Percentiles rank a stretch among this genome's conserved stretches.
Conservation (phyloP, 2,329 filamentous ascomycete species). For the Blastomyces emzantsi region DNA sequence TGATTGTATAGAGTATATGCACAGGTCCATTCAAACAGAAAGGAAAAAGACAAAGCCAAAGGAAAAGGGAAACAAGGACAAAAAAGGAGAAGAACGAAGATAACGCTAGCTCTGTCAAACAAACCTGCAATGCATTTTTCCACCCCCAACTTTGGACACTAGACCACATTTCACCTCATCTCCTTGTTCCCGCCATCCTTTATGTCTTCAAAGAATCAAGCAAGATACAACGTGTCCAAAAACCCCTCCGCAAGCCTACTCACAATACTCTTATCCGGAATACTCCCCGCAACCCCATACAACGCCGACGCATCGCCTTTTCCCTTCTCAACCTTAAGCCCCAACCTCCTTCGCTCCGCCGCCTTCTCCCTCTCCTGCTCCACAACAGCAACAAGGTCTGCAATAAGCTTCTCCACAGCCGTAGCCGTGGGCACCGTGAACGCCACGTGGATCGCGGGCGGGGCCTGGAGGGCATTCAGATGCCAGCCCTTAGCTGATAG, state of each 20-base stretch:
- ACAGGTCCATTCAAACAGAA: not conserved
- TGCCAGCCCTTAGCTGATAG: slow-evolving; percentile 87
- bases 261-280: slow-evolving; percentile 94
- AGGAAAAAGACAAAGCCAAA: no score
- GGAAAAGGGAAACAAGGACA: not conserved
- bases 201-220: slow-evolving; percentile 7
- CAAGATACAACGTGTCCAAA: slow-evolving; percentile 70
- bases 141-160: not conserved
- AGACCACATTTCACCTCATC: not conserved
- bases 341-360: slow-evolving; percentile 55
- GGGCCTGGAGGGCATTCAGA: slow-evolving; percentile 84
- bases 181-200: not conserved
- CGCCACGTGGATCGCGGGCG: slow-evolving; percentile 86
- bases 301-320: slow-evolving; percentile 69
- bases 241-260: slow-evolving; percentile 85
- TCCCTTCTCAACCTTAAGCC: slow-evolving; percentile 45
- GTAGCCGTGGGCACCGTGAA: slow-evolving; percentile 80
- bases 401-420: slow-evolving; percentile 68
- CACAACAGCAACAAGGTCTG: slow-evolving; percentile 54
- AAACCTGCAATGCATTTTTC: not conserved
- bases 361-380: slow-evolving; percentile 71
- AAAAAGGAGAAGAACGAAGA: not conserved
- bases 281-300: slow-evolving; percentile 87
- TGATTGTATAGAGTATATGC: not conserved
- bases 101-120: not conserved